These are phyloP conservation scores for Colletotrichum magnum DNA, from an alignment of 2,329 filamentous ascomycete species.

Conservation along the genomic window DNA sequence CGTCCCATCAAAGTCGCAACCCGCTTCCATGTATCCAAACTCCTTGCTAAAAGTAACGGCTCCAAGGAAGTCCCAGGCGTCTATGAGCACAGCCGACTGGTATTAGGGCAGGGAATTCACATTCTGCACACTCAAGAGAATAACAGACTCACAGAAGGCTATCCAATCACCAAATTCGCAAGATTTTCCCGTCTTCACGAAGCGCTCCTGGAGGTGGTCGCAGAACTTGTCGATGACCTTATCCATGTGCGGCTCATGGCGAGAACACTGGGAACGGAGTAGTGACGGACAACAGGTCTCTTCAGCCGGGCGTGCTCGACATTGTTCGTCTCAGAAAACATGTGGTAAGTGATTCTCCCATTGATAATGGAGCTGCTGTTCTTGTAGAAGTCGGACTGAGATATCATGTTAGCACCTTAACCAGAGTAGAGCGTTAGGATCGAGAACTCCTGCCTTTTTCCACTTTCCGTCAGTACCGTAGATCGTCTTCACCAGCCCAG, in stretches of 20 bases:
- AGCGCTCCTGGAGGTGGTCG: conserved; percentile 47
- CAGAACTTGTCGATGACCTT: conserved; percentile 49
- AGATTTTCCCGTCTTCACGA: conserved; percentile 43
- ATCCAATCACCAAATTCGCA: conserved; percentile 46
- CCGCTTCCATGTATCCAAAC: conserved; percentile 57
- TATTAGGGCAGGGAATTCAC: no score
- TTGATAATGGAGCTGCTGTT: conserved; percentile 51
- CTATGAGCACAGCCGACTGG: conserved; percentile 28
- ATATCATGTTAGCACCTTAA: not conserved
- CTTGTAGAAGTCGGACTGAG: conserved; percentile 55
- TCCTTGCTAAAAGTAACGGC: conserved; percentile 55
- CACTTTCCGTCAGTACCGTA: conserved; percentile 47
- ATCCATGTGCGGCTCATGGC: conserved; percentile 50
- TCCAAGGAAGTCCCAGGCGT: conserved; percentile 58
- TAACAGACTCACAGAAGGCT: conserved; percentile 42
- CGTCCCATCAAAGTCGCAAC: conserved; percentile 54
- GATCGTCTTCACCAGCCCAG: conserved; percentile 47
- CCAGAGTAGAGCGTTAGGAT: not conserved
- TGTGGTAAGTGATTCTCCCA: conserved; percentile 53
- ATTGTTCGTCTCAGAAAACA: conserved; percentile 54
- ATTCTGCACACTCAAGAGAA: no score
- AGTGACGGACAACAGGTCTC: conserved; percentile 54
- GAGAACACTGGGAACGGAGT: conserved; percentile 47
- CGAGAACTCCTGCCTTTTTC: conserved; percentile 40
- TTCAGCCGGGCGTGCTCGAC: conserved; percentile 52